Evolutionary conservation across 2,329 filamentous ascomycete genomes (phyloP), one percentile per base, ranked within the genome.

Genomic region (Aspergillus sp.): DNA sequence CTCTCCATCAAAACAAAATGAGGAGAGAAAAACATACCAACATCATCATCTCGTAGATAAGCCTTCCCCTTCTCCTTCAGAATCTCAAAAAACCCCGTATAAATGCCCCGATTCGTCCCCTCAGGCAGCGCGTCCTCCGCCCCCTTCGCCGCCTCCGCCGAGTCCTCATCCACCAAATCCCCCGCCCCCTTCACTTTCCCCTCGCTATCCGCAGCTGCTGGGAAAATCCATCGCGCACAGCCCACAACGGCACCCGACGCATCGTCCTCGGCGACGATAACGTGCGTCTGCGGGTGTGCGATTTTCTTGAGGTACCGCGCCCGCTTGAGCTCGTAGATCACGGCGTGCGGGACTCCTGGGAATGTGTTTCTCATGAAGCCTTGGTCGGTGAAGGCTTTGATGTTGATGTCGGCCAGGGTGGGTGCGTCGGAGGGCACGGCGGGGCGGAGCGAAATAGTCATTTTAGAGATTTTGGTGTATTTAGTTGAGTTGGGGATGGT

Each of bases 151-250:
- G 42, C 51, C 46, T 15, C 56, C 11, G 34, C 44, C 3, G 15
- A 40, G 17, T 15, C 33, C 30, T 40, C 24, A 19, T 9, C 24
- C 17, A 5, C 27, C 27, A 30, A 30, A 4, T 27, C 8, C 7
- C 22, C 8, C 13, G 67, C 66, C 9, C 78, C 79, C 9, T 30
- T 30, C 27, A 30, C 27, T 11, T 11, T 30, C 27, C 27, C 8
- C 7, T 13, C 11, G 5, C 3, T n/a, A 39, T n/a, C 20, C 9
- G 12, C 41, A 2, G 15, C 24, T 2, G 22, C 17, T 0, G 62
- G 57, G 17, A 63, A 64, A 7, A 70, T 62, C 83, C 82, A 85
- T 63, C 83, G 81, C 4, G 77, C 75, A 56, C 80, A 82, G 1
- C 77, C 79, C 22, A 82, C 64, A 2, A 81, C 57, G 48, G 64